Evolutionary conservation across 2,329 filamentous ascomycete species (phyloP).

Genomic region (Plectosphaerella cucumerina): DNA sequence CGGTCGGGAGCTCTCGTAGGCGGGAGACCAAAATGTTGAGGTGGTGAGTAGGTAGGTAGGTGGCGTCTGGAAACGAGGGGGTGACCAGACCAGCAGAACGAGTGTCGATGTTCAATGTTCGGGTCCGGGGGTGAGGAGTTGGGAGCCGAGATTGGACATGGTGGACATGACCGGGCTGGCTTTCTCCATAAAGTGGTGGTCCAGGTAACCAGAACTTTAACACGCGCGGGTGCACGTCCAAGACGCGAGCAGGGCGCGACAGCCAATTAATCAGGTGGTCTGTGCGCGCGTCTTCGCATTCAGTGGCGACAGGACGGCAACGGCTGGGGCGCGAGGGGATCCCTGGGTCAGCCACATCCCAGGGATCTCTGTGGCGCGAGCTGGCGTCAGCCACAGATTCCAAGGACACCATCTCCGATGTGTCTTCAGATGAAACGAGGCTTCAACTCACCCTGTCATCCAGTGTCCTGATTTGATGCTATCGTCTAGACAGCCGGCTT

Average conservation of each 20-base stretch:
- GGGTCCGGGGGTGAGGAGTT: not conserved
- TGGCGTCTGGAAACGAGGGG: not conserved
- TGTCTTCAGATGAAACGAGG: not conserved
- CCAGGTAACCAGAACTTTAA: slow-evolving; percentile 6
- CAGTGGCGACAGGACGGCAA: not conserved
- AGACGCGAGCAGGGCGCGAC: slow-evolving; percentile 14
- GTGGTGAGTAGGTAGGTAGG: not conserved
- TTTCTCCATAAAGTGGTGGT: not conserved
- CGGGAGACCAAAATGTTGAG: not conserved
- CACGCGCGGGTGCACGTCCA: slow-evolving; percentile 15
- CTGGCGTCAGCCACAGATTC: too few species aligned
- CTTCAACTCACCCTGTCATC: not conserved
- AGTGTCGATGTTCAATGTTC: not conserved
- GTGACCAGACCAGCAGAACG: not conserved
- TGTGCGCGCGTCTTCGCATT: slow-evolving; percentile 14
- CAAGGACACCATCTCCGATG: too few species aligned
- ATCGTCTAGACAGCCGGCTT: not conserved
- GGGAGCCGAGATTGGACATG: not conserved
- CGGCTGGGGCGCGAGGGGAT: not conserved
- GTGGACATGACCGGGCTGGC: not conserved
- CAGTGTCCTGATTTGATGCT: not conserved
- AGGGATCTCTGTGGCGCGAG: not conserved
- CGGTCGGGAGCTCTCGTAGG: not conserved
- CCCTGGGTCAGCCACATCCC: not conserved
- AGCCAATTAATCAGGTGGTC: slow-evolving; percentile 12